Conservation (phyloP, 1,139 yeast genomes). For the Yamadazyma spencermartinsiae region DNA sequence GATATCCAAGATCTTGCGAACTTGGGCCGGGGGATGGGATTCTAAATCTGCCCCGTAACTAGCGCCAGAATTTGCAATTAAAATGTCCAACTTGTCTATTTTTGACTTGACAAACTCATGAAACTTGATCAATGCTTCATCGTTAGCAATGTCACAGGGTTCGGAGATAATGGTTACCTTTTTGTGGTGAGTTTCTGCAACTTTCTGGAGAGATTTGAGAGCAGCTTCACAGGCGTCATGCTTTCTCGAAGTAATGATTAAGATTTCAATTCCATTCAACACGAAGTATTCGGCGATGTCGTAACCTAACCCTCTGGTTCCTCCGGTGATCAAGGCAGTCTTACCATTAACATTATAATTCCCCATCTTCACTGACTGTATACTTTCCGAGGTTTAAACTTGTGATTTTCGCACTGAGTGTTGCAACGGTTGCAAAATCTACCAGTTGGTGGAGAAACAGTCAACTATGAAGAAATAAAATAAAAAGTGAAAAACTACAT, state of each 20-base stretch:
- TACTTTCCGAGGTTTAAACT: conserved; percentile 1
- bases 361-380: conserved; percentile 26
- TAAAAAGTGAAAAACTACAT: too few relatives aligned
- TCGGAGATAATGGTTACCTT: conserved; percentile 49
- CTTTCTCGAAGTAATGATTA: conserved; percentile 68
- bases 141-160: conserved; percentile 60
- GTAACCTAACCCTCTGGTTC: conserved; percentile 73
- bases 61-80: conserved; percentile 81
- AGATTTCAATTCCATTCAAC: conserved; percentile 59
- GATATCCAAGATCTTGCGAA: conserved; percentile 40
- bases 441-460: too few relatives aligned
- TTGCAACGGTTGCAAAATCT: too few relatives aligned
- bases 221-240: conserved; percentile 63
- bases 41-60: conserved; percentile 71
- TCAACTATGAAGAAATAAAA: too few relatives aligned
- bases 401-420: too few relatives aligned
- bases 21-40: conserved; percentile 50
- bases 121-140: conserved; percentile 50
- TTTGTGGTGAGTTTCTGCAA: conserved; percentile 41
- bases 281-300: conserved; percentile 68
- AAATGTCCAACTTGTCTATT: conserved; percentile 53
- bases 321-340: conserved; percentile 71
- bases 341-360: conserved; percentile 57
- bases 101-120: conserved; percentile 37
- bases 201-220: conserved; percentile 46